Evolutionary conservation across 2,329 filamentous ascomycete genomes (phyloP).

Genomic region (Clonostachys sp.): DNA sequence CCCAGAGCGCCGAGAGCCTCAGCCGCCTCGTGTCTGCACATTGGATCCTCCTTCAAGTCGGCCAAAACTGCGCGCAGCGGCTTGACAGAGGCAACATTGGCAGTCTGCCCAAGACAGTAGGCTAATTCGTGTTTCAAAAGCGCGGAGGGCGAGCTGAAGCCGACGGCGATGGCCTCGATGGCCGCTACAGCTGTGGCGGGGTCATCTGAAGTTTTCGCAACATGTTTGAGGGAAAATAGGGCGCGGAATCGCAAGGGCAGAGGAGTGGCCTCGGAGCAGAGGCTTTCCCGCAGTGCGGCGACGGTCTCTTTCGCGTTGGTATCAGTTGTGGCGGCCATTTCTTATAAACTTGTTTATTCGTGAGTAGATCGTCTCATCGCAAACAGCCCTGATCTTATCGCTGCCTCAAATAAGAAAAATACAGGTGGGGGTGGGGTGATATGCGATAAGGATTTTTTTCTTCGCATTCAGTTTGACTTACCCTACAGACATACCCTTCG

Average conservation of each 20-base stretch:
- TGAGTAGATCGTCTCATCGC: neutral
- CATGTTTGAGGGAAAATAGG: slow-evolving; percentile 94
- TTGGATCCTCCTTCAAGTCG: slow-evolving; percentile 79
- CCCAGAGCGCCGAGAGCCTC: slow-evolving; percentile 90
- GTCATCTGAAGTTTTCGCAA: slow-evolving; percentile 65
- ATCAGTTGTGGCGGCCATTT: slow-evolving; percentile 17
- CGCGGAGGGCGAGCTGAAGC: slow-evolving; percentile 78
- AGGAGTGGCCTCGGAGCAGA: slow-evolving; percentile 75
- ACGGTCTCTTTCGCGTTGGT: slow-evolving; percentile 36
- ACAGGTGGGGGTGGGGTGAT: too few relatives aligned
- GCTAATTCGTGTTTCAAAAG: slow-evolving; percentile 95
- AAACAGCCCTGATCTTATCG: neutral
- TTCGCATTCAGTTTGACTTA: too few relatives aligned
- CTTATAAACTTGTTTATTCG: slow-evolving; percentile 2
- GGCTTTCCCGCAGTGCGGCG: slow-evolving; percentile 63
- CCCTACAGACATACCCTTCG: too few relatives aligned
- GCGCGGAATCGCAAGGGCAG: slow-evolving; percentile 90
- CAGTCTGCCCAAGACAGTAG: slow-evolving; percentile 92
- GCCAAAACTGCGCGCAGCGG: slow-evolving; percentile 71
- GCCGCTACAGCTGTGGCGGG: slow-evolving; percentile 51
- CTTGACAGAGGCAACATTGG: slow-evolving; percentile 68
- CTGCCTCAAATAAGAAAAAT: neutral
- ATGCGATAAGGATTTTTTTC: too few relatives aligned
- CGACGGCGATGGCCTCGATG: slow-evolving; percentile 81
- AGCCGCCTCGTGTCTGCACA: slow-evolving; percentile 95